Conservation (phyloP, 345 rosid species). For the Eucalyptus microcorys region DNA sequence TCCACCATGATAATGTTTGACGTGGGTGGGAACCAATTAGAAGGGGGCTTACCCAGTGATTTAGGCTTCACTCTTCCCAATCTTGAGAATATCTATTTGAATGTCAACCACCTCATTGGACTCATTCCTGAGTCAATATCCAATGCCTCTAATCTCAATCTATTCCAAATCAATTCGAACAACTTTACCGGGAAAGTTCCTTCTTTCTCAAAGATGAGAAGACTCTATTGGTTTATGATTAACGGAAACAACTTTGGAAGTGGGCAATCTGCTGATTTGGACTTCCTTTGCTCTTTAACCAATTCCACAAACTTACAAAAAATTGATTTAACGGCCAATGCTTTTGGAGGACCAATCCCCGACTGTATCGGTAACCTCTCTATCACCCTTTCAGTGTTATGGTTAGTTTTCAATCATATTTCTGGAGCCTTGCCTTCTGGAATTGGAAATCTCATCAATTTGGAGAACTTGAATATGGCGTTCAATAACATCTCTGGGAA, state of each 20-base stretch:
- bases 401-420: accelerated
- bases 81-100: accelerated
- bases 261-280: neutral
- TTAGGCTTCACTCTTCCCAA: no score
- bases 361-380: no score
- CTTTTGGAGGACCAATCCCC: no score
- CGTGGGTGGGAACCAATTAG: accelerated
- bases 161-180: neutral
- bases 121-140: neutral
- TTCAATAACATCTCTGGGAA: no score
- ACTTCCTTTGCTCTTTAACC: neutral
- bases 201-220: neutral
- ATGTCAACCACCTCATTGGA: neutral
- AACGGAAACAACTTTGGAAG: accelerated
- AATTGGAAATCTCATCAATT: no score
- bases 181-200: neutral
- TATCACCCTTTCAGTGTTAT: no score
- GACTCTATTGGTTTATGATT: accelerated
- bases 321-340: no score
- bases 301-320: no score
- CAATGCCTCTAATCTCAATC: neutral
- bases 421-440: neutral
- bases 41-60: no score
- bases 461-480: accelerated
- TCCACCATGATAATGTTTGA: accelerated